phyloP scores from a whole-genome alignment of 768 basidiomycete species.

The Mycena rebaudengoi region DNA sequence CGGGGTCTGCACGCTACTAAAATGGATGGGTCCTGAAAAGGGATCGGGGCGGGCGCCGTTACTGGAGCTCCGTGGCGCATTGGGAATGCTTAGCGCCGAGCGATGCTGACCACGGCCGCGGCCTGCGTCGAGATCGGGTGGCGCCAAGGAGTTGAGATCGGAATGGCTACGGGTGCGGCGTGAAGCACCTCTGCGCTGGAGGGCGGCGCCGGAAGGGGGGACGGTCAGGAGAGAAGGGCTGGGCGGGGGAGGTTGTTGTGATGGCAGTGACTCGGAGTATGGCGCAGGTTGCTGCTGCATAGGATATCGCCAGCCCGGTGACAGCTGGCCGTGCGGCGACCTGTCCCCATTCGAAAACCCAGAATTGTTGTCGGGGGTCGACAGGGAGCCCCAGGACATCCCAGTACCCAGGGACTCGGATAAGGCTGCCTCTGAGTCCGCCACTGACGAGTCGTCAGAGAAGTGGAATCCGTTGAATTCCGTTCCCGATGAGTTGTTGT shows the following conservation, averaged over 20 bases:
- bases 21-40: conserved; percentile 3
- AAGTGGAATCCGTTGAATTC: neutral
- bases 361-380: neutral
- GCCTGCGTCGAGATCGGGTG: conserved; percentile 10
- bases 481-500: conserved; percentile 2
- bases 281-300: neutral
- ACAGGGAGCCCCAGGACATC: conserved; percentile 20
- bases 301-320: neutral
- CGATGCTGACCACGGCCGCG: conserved; percentile 27
- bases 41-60: conserved; percentile 11
- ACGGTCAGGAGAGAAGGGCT: conserved; percentile 26
- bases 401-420: conserved; percentile 5
- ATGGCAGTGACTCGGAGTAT: neutral
- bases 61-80: conserved; percentile 24
- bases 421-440: neutral
- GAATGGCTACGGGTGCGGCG: conserved; percentile 22
- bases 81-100: conserved; percentile 23
- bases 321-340: too few species aligned
- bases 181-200: conserved; percentile 13
- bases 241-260: conserved; percentile 1
- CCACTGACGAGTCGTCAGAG: conserved; percentile 3
- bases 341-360: neutral
- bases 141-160: conserved; percentile 11
- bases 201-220: conserved; percentile 11
- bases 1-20: conserved; percentile 10